Conservation (phyloP, 129 eudicot genomes). For the Helichrysum umbraculigerum region DNA sequence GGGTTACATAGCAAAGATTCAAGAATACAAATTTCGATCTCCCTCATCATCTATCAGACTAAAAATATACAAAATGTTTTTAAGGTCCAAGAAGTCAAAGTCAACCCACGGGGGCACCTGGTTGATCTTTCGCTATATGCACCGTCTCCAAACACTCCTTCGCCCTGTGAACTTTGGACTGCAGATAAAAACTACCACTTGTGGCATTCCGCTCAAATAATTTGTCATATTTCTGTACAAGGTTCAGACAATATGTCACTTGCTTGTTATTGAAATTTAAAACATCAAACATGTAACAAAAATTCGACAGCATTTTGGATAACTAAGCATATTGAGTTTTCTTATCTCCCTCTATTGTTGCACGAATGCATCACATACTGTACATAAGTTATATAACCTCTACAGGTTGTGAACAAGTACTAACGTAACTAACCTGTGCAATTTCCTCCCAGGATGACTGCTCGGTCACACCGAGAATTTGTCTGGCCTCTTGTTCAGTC, state of each 20-base stretch:
- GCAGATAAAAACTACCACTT: slow-evolving; percentile 77
- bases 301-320: not conserved
- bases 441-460: slow-evolving; percentile 70
- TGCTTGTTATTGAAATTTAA: not conserved
- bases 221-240: slow-evolving; percentile 56
- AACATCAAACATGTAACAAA: not conserved
- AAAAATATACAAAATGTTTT: slow-evolving; percentile 25
- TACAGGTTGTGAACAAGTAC: not conserved
- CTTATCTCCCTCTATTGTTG: not conserved
- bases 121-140: slow-evolving; percentile 38
- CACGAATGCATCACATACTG: not conserved
- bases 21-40: slow-evolving; percentile 24
- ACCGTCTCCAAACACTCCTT: slow-evolving; percentile 62
- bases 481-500: slow-evolving; percentile 87
- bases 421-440: slow-evolving; percentile 62
- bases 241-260: not conserved
- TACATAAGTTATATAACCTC: not conserved
- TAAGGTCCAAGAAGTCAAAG: not conserved
- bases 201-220: slow-evolving; percentile 63
- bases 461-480: slow-evolving; percentile 73
- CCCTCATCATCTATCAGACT: slow-evolving; percentile 21
- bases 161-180: slow-evolving; percentile 74
- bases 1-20: not conserved
- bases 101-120: slow-evolving; percentile 28
- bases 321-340: slow-evolving; percentile 8